phyloP scores from a whole-genome alignment of 495 filamentous ascomycete species.

The Aspergillus ellipticus region DNA sequence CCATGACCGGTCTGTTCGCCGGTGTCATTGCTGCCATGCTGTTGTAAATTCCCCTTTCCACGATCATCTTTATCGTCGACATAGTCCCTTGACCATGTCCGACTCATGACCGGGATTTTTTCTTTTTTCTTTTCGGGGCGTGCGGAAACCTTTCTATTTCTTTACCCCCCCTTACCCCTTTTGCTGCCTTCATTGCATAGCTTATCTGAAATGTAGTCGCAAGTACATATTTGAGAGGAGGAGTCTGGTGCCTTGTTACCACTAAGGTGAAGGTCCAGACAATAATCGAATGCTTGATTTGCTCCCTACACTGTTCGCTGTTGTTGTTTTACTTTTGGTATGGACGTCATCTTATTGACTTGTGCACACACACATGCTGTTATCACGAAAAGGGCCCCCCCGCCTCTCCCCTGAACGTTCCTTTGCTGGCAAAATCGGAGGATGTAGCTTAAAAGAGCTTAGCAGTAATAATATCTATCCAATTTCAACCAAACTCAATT shows the following conservation, averaged over 20 bases:
- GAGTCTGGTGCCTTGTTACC: background rate
- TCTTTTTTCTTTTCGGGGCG: constrained; percentile 6
- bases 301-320: background rate
- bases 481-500: no score
- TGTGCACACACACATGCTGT: background rate
- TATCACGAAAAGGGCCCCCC: background rate
- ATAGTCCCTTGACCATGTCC: background rate
- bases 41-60: constrained; percentile 30
- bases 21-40: constrained; percentile 35
- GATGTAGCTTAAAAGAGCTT: background rate
- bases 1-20: constrained; percentile 26
- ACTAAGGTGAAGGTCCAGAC: background rate
- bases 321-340: background rate
- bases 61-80: background rate
- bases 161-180: background rate
- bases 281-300: background rate
- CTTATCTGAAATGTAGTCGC: background rate
- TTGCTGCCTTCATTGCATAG: background rate
- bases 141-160: background rate
- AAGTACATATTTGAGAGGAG: constrained; percentile 6
- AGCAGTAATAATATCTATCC: background rate
- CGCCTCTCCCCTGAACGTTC: background rate
- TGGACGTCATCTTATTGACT: background rate
- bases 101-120: background rate
- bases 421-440: background rate